A percentile compares a stretch with the other conserved stretches of the same genome.
These are phyloP conservation scores for Leptosphaerulina australis DNA, from an alignment of 2,329 filamentous ascomycete genomes.

Conservation along the genomic window DNA sequence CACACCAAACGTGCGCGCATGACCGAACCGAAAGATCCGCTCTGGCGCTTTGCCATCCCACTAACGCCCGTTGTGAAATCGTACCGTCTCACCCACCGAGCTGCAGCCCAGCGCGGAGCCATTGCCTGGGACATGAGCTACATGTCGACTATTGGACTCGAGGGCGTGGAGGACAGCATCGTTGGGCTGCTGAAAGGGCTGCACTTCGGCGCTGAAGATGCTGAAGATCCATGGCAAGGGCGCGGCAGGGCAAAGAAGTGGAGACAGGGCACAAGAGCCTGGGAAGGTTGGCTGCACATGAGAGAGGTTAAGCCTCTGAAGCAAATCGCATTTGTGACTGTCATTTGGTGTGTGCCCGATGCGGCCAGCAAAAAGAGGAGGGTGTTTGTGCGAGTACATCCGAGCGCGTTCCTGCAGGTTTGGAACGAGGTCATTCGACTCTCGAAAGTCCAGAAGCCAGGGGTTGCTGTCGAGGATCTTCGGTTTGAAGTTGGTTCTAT, in stretches of 20 bases:
- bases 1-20: slow-evolving; percentile 91
- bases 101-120: slow-evolving; percentile 74
- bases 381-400: slow-evolving; percentile 78
- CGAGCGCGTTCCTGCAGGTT: slow-evolving; percentile 74
- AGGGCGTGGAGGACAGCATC: slow-evolving; percentile 69
- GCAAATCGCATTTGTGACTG: slow-evolving; percentile 71
- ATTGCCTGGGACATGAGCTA: slow-evolving; percentile 95
- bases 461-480: slow-evolving; percentile 69
- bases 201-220: slow-evolving; percentile 58
- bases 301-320: slow-evolving; percentile 57
- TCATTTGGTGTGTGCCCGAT: slow-evolving; percentile 70
- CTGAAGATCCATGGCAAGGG: slow-evolving; percentile 61
- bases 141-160: slow-evolving; percentile 81
- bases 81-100: slow-evolving; percentile 85
- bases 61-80: slow-evolving; percentile 87
- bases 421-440: slow-evolving; percentile 68
- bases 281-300: slow-evolving; percentile 65
- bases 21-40: slow-evolving; percentile 74
- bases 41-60: slow-evolving; percentile 92
- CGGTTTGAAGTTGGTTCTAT: slow-evolving; percentile 76
- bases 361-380: slow-evolving; percentile 52
- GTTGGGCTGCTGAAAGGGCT: slow-evolving; percentile 69
- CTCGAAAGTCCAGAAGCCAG: slow-evolving; percentile 65
- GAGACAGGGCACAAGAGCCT: slow-evolving; percentile 66
- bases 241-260: slow-evolving; percentile 69